Conservation (phyloP, 306 rosid species). For the Pachyrhizus erosus region DNA sequence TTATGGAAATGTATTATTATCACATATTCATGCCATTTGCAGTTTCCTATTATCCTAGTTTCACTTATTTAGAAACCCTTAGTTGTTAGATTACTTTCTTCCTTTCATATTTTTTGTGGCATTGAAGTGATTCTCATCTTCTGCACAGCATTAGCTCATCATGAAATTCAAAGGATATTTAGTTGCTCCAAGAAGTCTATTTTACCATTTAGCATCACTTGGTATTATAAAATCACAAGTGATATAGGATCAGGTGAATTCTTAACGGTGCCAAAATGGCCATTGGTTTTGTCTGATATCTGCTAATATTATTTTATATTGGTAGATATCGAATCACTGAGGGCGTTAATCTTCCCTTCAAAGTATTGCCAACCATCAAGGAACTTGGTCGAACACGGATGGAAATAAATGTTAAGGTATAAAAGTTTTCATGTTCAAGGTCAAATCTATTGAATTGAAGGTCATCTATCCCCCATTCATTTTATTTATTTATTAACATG, state of each 20-base stretch:
- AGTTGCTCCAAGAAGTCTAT: slow-evolving; percentile 3
- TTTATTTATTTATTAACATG: slow-evolving; percentile 25
- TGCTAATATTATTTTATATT: slow-evolving; percentile 27
- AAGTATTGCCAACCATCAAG: slow-evolving; percentile 91
- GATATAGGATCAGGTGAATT: slow-evolving; percentile 1
- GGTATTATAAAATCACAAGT: slow-evolving; percentile 6
- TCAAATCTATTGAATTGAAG: slow-evolving; percentile 28
- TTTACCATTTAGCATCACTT: slow-evolving; percentile 30
- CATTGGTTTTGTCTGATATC: neutral
- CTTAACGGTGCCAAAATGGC: neutral
- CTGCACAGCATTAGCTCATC: neutral
- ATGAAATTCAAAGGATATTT: slow-evolving; percentile 19
- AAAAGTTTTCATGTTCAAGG: slow-evolving; percentile 22
- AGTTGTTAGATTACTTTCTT: slow-evolving; percentile 35
- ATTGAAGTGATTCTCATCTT: slow-evolving; percentile 25
- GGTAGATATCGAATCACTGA: slow-evolving; percentile 92
- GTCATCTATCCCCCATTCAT: neutral
- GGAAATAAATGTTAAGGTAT: slow-evolving; percentile 97
- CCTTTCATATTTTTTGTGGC: slow-evolving; percentile 1
- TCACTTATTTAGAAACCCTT: slow-evolving; percentile 15
- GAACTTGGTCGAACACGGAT: slow-evolving; percentile 91
- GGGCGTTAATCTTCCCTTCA: slow-evolving; percentile 97
- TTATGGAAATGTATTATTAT: neutral
- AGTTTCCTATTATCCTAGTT: slow-evolving; percentile 12
- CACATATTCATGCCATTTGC: neutral